A percentile compares a stretch with the other conserved stretches of the same genome.
phyloP scores from a whole-genome alignment of 1,284 basidiomycete species.

The Austropuccinia psidii region DNA sequence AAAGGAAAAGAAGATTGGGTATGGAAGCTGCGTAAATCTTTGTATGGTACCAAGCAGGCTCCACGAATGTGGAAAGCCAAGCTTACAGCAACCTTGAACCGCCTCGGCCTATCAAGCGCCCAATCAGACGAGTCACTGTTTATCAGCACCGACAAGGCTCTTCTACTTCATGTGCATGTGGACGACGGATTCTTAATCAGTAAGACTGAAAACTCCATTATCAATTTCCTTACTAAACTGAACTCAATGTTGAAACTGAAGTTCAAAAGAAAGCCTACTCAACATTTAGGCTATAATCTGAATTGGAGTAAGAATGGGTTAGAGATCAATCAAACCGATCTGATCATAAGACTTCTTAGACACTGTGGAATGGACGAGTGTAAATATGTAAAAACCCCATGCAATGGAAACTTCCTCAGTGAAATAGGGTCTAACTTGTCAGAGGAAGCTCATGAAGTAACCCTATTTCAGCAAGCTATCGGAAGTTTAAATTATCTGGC shows the following conservation, averaged over 20 bases:
- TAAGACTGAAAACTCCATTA: too few species aligned
- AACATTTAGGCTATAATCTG: neutral
- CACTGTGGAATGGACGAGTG: neutral
- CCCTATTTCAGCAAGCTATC: neutral
- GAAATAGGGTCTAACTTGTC: neutral
- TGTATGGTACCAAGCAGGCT: too few species aligned
- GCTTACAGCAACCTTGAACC: too few species aligned
- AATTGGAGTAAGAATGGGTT: neutral
- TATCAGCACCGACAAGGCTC: neutral
- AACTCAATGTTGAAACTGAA: neutral
- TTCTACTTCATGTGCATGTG: neutral
- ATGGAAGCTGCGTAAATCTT: too few species aligned
- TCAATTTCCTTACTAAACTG: neutral
- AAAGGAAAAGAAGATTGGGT: too few species aligned
- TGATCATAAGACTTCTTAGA: neutral
- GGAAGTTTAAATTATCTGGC: neutral
- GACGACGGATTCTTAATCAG: neutral
- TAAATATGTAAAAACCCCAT: neutral
- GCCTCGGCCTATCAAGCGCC: too few species aligned
- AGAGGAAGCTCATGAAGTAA: too few species aligned
- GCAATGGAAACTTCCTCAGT: neutral
- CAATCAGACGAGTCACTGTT: neutral
- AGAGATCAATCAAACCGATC: neutral
- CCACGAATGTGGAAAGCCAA: too few species aligned
- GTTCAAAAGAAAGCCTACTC: neutral